A percentile compares a stretch with the other conserved stretches of the same genome.
phyloP scores from a whole-genome alignment of 805 yeast genomes.

The Yamadazyma philogaea region DNA sequence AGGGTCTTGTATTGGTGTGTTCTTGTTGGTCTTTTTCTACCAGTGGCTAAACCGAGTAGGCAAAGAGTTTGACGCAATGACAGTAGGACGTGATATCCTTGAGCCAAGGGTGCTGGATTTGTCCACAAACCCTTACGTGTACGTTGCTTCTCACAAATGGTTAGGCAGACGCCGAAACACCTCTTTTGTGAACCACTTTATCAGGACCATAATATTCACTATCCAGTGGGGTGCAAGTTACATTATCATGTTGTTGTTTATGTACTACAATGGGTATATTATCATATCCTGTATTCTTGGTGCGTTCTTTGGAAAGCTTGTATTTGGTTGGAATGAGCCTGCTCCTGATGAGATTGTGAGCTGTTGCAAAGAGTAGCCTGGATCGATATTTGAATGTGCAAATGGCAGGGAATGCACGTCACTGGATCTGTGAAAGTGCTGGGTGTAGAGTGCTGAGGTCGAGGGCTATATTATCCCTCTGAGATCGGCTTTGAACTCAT shows the following conservation, averaged over 20 bases:
- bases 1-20: conserved; percentile 71
- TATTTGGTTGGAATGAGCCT: conserved; percentile 49
- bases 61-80: conserved; percentile 21
- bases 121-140: conserved; percentile 18
- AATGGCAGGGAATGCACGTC: too few species aligned
- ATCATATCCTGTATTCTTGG: conserved; percentile 63
- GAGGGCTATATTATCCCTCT: too few species aligned
- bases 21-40: conserved; percentile 53
- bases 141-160: conserved; percentile 30
- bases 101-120: neutral
- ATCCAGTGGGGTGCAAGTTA: conserved; percentile 64
- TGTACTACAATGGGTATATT: conserved; percentile 72
- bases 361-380: conserved; percentile 14
- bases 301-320: conserved; percentile 54
- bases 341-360: conserved; percentile 16
- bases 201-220: conserved; percentile 49
- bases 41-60: conserved; percentile 52
- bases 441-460: too few species aligned
- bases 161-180: conserved; percentile 16
- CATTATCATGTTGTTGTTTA: conserved; percentile 66
- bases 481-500: too few species aligned
- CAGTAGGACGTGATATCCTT: neutral
- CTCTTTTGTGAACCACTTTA: conserved; percentile 43
- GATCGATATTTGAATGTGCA: neutral
- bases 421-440: too few species aligned